These are phyloP conservation scores for Mucor racemosus DNA, from an alignment of 371 early-diverging fungal species.

Conservation along the genomic window DNA sequence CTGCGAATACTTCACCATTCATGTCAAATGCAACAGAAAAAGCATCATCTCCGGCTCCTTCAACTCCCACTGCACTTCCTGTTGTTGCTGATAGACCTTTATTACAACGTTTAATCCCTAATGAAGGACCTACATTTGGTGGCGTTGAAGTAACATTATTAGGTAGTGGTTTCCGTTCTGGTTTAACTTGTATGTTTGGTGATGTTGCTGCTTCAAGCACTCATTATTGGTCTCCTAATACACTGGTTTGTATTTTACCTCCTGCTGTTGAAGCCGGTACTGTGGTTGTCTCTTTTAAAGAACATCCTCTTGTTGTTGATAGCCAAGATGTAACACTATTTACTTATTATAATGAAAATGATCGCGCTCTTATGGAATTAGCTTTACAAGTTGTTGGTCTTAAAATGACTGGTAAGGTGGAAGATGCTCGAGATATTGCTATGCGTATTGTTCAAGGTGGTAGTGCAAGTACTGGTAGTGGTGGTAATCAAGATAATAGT, in stretches of 20 bases:
- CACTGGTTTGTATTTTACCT: slow-evolving; percentile 84
- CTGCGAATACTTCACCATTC: slow-evolving; percentile 7
- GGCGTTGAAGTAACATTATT: slow-evolving; percentile 85
- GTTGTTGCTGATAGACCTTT: slow-evolving; percentile 49
- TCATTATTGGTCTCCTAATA: slow-evolving; percentile 76
- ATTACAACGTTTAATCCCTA: slow-evolving; percentile 70
- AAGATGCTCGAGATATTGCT: slow-evolving; percentile 76
- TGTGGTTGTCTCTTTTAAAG: slow-evolving; percentile 79
- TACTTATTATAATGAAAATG: slow-evolving; percentile 73
- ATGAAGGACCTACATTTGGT: slow-evolving; percentile 81
- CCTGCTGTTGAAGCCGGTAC: slow-evolving; percentile 76
- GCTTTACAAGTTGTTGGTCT: slow-evolving; percentile 88
- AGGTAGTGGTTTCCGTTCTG: slow-evolving; percentile 77
- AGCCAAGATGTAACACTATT: slow-evolving; percentile 65
- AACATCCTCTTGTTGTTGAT: slow-evolving; percentile 53
- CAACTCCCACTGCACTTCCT: slow-evolving; percentile 36
- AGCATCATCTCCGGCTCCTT: slow-evolving; percentile 31
- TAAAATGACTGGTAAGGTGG: slow-evolving; percentile 79
- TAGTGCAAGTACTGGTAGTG: slow-evolving; percentile 6
- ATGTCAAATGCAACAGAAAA: neutral
- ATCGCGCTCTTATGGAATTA: slow-evolving; percentile 86
- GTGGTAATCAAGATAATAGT: slow-evolving; percentile 13
- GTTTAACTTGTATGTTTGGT: slow-evolving; percentile 67
- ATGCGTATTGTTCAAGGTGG: slow-evolving; percentile 75
- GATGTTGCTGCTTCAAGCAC: slow-evolving; percentile 60